Base-by-base conservation (phyloP, 2,329 filamentous ascomycete species). In the Dryadomyces quercus-mongolicae region DNA sequence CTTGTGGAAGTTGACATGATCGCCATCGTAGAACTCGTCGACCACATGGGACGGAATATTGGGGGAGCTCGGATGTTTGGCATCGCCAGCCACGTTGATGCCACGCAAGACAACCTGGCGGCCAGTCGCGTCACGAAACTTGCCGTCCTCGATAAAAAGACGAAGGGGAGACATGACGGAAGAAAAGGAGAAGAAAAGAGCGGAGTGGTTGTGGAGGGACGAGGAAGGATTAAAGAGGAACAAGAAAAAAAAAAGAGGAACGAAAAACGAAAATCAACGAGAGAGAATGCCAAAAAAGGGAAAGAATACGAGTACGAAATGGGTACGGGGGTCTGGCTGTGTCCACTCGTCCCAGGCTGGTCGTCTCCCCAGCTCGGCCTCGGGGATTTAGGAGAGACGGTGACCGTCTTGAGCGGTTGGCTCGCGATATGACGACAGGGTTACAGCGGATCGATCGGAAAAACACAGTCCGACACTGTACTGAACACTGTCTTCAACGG, bases 11-110 rank as follows among this genome's bases (percentile, higher is more conserved):
- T 86, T 91, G 58, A 97, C 87, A 60, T 84, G 82, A 68, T 98
- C 92, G 62, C 86, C 91, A 58, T 97, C 87, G 68, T 94, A 97
- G 76, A 98, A 98, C 62, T 82, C 74, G 15, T 89, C 78, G 36
- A 75, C 67, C 12, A 88, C 68, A 65, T 96, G 87, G 0, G 93
- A 95, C 5, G 90, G 89, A 53, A 86, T 75, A 59, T 94, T 75
- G 16, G 93, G 93, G 40, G 76, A 76, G 65, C 85, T 88, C 34
- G 93, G 93, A 56, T 88, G 85, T 71, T 98, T 98, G 63, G 87
- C 83, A 65, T 97, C 92, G 59, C 82, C 89, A 42, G 91, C 90
- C 58, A 94, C 80, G 65, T 98, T 98, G 74, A 98, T 95, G 60
- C 93, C 93, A 59, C 93, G 84, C 47, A 98, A 76, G 2, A 88